A percentile compares a stretch with the other conserved stretches of the same genome.
Evolutionary conservation across 1,139 yeast species (phyloP).

Genomic region (Kodamaea suecica): DNA sequence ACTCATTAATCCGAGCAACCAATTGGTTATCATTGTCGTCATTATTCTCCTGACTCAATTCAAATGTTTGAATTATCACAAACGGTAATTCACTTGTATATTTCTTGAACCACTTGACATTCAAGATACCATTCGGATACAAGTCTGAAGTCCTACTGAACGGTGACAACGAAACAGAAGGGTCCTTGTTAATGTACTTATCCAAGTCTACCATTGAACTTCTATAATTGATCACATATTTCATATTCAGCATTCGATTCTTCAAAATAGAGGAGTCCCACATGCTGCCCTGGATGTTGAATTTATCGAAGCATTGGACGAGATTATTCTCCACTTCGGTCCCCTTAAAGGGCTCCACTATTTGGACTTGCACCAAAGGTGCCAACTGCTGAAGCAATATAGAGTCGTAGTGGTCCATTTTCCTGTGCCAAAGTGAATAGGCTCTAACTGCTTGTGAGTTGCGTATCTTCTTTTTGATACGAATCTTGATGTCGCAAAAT

Average conservation of each 20-base stretch:
- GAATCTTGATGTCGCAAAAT: no score
- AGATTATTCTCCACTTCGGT: slow-evolving; percentile 5
- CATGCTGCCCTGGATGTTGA: slow-evolving; percentile 20
- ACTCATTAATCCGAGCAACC: slow-evolving; percentile 18
- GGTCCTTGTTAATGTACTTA: slow-evolving; percentile 10
- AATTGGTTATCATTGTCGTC: slow-evolving; percentile 17
- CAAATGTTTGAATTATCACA: slow-evolving; percentile 25
- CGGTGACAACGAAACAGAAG: slow-evolving; percentile 36
- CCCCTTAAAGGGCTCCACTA: slow-evolving; percentile 10
- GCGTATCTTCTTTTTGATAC: no score
- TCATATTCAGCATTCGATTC: slow-evolving; percentile 35
- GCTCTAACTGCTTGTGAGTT: no score
- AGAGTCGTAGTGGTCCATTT: slow-evolving; percentile 12
- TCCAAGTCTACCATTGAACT: slow-evolving; percentile 8
- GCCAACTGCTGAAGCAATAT: slow-evolving; percentile 31
- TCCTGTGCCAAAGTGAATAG: no score
- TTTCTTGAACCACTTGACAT: slow-evolving; percentile 36
- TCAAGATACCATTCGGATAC: slow-evolving; percentile 44
- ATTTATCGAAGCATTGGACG: slow-evolving; percentile 9
- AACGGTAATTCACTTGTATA: slow-evolving; percentile 35
- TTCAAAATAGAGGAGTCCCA: slow-evolving; percentile 45
- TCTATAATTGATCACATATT: slow-evolving; percentile 26
- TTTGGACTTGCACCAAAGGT: slow-evolving; percentile 28
- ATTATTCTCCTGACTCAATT: slow-evolving; percentile 17
- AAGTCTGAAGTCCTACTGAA: slow-evolving; percentile 35